phyloP scores from a whole-genome alignment of 2,329 filamentous ascomycete species.

The Rhinocladiella similis region DNA sequence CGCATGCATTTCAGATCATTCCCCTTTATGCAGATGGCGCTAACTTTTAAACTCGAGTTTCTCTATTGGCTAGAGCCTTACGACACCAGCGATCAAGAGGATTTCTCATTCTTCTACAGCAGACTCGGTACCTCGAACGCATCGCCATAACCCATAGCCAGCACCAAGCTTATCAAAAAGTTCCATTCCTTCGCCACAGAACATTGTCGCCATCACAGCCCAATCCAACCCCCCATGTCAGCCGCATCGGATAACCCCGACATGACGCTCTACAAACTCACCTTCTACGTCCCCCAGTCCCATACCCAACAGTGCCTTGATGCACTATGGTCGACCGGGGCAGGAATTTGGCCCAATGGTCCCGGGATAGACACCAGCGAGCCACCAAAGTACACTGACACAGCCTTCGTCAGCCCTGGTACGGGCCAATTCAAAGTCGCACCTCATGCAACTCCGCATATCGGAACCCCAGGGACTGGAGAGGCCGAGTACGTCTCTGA shows the following conservation, averaged over 20 bases:
- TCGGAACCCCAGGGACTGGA: slow-evolving; percentile 37
- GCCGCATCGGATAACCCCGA: not conserved
- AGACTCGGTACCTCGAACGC: too few relatives aligned
- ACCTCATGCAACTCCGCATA: slow-evolving; percentile 41
- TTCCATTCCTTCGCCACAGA: too few relatives aligned
- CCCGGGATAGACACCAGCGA: slow-evolving; percentile 32
- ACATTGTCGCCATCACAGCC: too few relatives aligned
- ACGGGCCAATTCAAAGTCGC: slow-evolving; percentile 45
- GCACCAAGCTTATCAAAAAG: too few relatives aligned
- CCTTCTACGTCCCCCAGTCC: slow-evolving; percentile 45
- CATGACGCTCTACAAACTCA: slow-evolving; percentile 38
- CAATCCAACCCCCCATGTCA: not conserved
- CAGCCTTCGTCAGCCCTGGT: slow-evolving; percentile 42
- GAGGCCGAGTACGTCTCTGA: slow-evolving; percentile 42
- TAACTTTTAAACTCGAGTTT: too few relatives aligned
- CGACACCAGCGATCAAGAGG: too few relatives aligned
- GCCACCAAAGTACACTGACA: slow-evolving; percentile 36
- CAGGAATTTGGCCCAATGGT: slow-evolving; percentile 39
- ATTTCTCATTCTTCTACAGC: too few relatives aligned
- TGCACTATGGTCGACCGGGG: slow-evolving; percentile 44
- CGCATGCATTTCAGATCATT: too few relatives aligned
- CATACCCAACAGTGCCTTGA: slow-evolving; percentile 42
- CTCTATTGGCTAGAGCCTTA: too few relatives aligned
- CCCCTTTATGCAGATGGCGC: too few relatives aligned
- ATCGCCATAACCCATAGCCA: too few relatives aligned